Base-by-base conservation (phyloP, 2,329 filamentous ascomycete species). In the Trichophyton rubrum region DNA sequence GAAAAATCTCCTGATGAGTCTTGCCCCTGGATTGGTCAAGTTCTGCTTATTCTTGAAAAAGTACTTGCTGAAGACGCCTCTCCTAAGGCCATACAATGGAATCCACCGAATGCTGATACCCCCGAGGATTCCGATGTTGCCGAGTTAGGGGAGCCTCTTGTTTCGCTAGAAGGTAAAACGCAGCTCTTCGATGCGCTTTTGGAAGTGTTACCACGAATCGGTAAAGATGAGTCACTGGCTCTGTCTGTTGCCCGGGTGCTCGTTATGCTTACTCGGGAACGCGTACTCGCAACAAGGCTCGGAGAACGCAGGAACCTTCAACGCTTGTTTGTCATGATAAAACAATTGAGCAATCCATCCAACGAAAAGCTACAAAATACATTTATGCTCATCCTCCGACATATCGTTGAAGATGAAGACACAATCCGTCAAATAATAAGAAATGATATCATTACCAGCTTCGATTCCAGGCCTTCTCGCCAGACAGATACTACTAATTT, bases 331-430 rank as follows among this genome's bases (percentile, higher is more conserved):
- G 83, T 96, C 58, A 96, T 97, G 89, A 85, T 92, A 61, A 95
- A 95, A 72, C 92, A 97, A 71, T 82, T 97, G 62, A 86, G 89
- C 20, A 88, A 88, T 27, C 82, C 85, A 33, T 87, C 88, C 5
- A 88, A 90, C 33, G 83, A 88, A 60, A 86, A 86, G 60, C 81
- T 99, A 8, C 83, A 86, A 63, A 81, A 81, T 63, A 82, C 87
- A 61, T 87, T 96, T 67, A 86, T 97, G 81, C 82, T 92, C 11
- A 86, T 96, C 59, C 77, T 99, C 49, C 86, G 95, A 45, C 93
- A 99, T 69, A 86, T 99, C 65, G 84, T 97, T 59, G 93, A 99
- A 73, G 95, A 99, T 68, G 90, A 96, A 57, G 86, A 90, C 17
- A 93, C 87, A 1, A 82, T 97, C 62, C 89, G 88, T 65, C 89